Evolutionary conservation across 345 rosid species (phyloP), one percentile per base, ranked within the genome.

Genomic region (Raphanus raphanistrum): DNA sequence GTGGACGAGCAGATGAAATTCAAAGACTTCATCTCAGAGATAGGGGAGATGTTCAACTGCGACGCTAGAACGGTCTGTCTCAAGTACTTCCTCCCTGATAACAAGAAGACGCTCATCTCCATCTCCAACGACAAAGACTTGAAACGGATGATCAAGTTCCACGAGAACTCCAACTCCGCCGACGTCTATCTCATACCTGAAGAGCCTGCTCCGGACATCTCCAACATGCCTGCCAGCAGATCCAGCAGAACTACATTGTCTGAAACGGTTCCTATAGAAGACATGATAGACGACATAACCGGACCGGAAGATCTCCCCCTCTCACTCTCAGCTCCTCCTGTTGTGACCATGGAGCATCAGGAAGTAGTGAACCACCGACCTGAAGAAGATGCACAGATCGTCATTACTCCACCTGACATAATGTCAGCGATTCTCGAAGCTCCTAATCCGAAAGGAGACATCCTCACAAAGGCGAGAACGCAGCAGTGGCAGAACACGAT

Each of bases 401-500:
- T 80, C 35, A 73, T 86, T 6, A 45, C 50, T 48, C 86, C 86
- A 3, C 75, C 79, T 0, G 97, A 88, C 29, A 77, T 89, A 48
- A 84, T 93, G 13, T 84, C 91, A 11, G 12, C 77, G 8, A 60
- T 85, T 60, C 75, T 86, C 71, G 80, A 93, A 35, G 82, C 77
- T 36, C 64, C 80, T 32, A 79, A 76, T 80, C 79, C 88, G 11
- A 75, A 65, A 75, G 82, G 68, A 29, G 84, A 74, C 65, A 93
- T 88, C 78, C 88, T 87, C 82, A 85, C 87, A 76, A 87, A 83
- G 58, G 90, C 89, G 71, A 87, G 85, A 79, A 92, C 93, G 13
- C 92, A 87, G 80, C 95, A 87, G 71, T 94, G 98, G 97, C 97
- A 94, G 85, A 85, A 87, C 85, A 86, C 92, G 28, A 92, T 92